phyloP scores from a whole-genome alignment of 148 eudicot genomes.

The Silene uniflora region DNA sequence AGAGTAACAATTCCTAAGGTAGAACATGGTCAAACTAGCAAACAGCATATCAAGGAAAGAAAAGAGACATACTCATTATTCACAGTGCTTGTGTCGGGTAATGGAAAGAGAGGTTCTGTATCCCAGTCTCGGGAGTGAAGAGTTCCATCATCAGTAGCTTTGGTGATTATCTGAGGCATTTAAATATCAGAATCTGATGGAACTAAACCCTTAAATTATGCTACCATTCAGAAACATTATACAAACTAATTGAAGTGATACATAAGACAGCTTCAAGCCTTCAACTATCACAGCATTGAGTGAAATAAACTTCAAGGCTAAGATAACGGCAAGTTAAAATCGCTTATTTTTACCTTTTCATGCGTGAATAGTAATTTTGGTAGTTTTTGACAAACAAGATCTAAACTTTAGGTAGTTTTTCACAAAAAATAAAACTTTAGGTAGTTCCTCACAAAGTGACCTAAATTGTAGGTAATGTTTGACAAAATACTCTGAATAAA shows the following conservation, averaged over 20 bases:
- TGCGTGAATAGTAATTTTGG: no score
- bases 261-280: not conserved
- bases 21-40: not conserved
- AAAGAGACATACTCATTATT: conserved; percentile 52
- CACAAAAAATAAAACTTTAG: no score
- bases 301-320: no score
- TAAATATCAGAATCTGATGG: conserved; percentile 4
- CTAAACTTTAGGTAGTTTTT: no score
- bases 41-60: not conserved
- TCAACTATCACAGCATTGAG: not conserved
- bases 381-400: no score
- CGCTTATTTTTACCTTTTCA: no score
- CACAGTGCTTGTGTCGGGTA: conserved; percentile 48
- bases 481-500: no score
- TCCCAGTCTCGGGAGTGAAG: conserved; percentile 87
- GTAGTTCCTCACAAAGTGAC: no score
- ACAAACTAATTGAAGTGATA: not conserved
- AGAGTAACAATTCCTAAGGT: not conserved
- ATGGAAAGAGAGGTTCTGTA: conserved; percentile 80
- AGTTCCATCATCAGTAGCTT: conserved; percentile 85
- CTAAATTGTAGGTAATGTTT: no score
- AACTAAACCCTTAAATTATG: not conserved
- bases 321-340: no score
- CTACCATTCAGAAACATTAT: not conserved
- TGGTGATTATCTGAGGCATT: conserved; percentile 58